Evolutionary conservation across 2,329 filamentous ascomycete genomes (phyloP), one percentile per base, ranked within the genome.

Genomic region (Verticillium alfalfae): DNA sequence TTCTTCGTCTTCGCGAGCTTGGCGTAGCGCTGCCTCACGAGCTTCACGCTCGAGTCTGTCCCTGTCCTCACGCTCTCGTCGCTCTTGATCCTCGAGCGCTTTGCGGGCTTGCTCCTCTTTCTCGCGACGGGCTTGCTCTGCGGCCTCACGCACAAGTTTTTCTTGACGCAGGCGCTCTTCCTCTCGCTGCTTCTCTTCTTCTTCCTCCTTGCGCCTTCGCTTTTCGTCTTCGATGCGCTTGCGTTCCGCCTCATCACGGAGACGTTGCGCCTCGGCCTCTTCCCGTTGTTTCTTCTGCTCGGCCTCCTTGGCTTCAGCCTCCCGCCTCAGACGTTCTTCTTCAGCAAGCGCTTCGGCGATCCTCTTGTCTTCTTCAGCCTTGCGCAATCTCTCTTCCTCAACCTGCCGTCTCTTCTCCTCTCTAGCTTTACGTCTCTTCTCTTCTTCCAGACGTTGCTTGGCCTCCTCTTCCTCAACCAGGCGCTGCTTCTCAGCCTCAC

Each of bases 1-100:
- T 66, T 87, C 84, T 68, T 84, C 77, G 67, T 88, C 83, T 65
- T 84, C 78, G 34, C 77, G 80, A 13, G 81, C 69, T 56, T 81
- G 79, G 60, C 78, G 78, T 61, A 78, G 74, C 65, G 85, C 83
- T 4, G 79, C 81, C 71, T 85, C 82, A 36, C 78, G 78, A 13
- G 80, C 80, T 52, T 77, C 78, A 52, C 77, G 78, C 66, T 81
- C 81, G 18, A 52, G 18, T 9, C 76, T 76, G 64, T 83, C 81
- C 69, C 79, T 66, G 34, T 80, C 79, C 63, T 81, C 78, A 59
- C 78, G 75, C 55, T 78, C 72, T 6, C 70, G 71, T 18, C 74
- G 76, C 58, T 81, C 78, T 38, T 75, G 73, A 38, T 79, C 79
- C 67, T 86, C 81, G 55, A 76, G 77, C 64, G 84, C 79, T 62